Base-by-base conservation (phyloP, 2,329 filamentous ascomycete genomes). In the Didymosphaeria variabile region DNA sequence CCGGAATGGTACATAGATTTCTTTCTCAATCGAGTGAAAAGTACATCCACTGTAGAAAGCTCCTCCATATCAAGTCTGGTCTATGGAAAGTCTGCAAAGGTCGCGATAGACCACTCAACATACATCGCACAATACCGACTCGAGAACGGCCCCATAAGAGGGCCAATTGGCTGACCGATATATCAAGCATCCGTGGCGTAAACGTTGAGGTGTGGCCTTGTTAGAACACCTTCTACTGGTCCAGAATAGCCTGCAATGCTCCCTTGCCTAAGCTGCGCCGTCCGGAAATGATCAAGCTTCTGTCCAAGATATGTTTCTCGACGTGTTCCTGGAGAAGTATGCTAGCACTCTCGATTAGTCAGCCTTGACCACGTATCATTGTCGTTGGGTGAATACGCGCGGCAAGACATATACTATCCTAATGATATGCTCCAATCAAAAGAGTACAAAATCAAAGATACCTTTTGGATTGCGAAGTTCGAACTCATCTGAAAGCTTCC, bases 201-300 rank as follows among this genome's bases (percentile, higher is more conserved):
- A 32, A 31, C 13, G 10, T 45, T 2, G 38, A 55, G 17, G 15
- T 15, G 15, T 8, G 34, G 15, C 26, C 32, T 8, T 55, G 52
- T 15, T 38, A 34, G 5, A 6, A 15, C 23, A 44, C 52, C 5
- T 29, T 38, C 36, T 55, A 55, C 17, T 55, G 52, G 36, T 38
- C 52, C 2, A 44, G 21, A 9, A 55, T 55, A 12, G 40, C 17
- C 26, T 31, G 13, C 23, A 5, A 21, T 8, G 26, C 52, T 32
- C 26, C 26, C 13, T 26, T 55, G 23, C 38, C 52, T 19, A 44
- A 44, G 12, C 23, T 55, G 52, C 52, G 52, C 17, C 52, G 36
- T 21, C 15, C 45, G 23, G 23, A 55, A 9, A 9, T 55, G 4
- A 5, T 23, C 8, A 1, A 44, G 19, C 23, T 9, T 8, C n/a